Evolutionary conservation across 2,329 filamentous ascomycete genomes (phyloP).

Genomic region (Calonectria montana): DNA sequence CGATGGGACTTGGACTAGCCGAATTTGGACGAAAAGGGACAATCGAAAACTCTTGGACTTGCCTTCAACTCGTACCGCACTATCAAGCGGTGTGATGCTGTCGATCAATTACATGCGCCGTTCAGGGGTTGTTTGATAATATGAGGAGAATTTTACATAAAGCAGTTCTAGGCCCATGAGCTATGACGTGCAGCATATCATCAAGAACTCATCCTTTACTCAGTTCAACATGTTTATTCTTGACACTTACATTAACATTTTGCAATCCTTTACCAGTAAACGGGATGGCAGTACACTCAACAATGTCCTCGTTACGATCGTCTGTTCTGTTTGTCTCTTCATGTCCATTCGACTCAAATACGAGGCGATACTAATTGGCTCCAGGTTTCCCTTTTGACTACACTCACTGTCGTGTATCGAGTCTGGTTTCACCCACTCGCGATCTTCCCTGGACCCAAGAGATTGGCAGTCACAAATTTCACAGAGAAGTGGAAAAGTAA

Average conservation of each 20-base stretch:
- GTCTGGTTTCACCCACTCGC: background rate
- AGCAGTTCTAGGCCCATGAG: background rate
- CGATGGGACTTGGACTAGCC: too few relatives aligned
- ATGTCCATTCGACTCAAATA: background rate
- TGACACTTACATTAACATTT: background rate
- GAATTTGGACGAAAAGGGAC: too few relatives aligned
- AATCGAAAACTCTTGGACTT: background rate
- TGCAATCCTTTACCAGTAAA: background rate
- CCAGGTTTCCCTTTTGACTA: background rate
- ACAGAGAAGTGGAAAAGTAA: background rate
- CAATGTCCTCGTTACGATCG: background rate
- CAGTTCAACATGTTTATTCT: background rate
- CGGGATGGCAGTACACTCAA: background rate
- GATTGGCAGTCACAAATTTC: background rate
- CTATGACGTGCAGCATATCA: background rate
- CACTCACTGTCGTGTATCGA: background rate
- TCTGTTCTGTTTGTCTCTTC: background rate
- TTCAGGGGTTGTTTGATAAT: too few relatives aligned
- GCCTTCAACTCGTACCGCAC: background rate
- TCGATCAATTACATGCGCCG: background rate
- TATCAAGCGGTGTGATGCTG: background rate
- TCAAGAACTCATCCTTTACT: background rate
- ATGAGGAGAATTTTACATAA: background rate
- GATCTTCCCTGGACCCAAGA: background rate
- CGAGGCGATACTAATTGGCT: background rate